Conservation (phyloP, 192 early-diverging fungal genomes). For the Entomortierella lignicola region DNA sequence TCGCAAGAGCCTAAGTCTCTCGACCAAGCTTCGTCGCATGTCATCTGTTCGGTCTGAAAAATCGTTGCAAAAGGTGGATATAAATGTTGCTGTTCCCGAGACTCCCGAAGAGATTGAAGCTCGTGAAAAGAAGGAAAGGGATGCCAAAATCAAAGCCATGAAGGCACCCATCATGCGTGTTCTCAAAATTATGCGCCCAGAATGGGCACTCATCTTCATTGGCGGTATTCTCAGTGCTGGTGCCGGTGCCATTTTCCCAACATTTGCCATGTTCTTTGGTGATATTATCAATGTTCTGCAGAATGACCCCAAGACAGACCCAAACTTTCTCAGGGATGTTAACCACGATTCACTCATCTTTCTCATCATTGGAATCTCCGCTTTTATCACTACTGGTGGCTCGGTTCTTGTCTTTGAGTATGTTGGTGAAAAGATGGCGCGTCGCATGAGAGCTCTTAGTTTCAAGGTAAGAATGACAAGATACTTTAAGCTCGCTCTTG, state of each 20-base stretch:
- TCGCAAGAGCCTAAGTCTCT: slow-evolving; percentile 73
- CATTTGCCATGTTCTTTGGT: slow-evolving; percentile 80
- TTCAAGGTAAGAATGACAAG: slow-evolving; percentile 31
- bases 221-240: slow-evolving; percentile 71
- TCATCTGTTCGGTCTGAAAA: slow-evolving; percentile 43
- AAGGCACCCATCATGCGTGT: slow-evolving; percentile 69
- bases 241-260: slow-evolving; percentile 81
- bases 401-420: slow-evolving; percentile 36
- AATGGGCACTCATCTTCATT: slow-evolving; percentile 63
- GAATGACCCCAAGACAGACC: background rate
- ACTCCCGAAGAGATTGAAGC: slow-evolving; percentile 51
- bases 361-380: slow-evolving; percentile 59
- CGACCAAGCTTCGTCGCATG: slow-evolving; percentile 56
- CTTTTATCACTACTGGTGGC: slow-evolving; percentile 58
- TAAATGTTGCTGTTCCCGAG: slow-evolving; percentile 19
- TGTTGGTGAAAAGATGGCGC: slow-evolving; percentile 39
- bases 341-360: slow-evolving; percentile 63
- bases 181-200: slow-evolving; percentile 62
- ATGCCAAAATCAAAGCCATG: slow-evolving; percentile 49
- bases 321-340: slow-evolving; percentile 17
- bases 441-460: slow-evolving; percentile 48
- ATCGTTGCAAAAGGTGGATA: slow-evolving; percentile 29
- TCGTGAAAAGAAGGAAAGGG: slow-evolving; percentile 50
- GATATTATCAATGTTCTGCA: slow-evolving; percentile 2
- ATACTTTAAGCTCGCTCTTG: background rate